Conservation (phyloP, 768 basidiomycete species). For the Hygrocybe punicea region DNA sequence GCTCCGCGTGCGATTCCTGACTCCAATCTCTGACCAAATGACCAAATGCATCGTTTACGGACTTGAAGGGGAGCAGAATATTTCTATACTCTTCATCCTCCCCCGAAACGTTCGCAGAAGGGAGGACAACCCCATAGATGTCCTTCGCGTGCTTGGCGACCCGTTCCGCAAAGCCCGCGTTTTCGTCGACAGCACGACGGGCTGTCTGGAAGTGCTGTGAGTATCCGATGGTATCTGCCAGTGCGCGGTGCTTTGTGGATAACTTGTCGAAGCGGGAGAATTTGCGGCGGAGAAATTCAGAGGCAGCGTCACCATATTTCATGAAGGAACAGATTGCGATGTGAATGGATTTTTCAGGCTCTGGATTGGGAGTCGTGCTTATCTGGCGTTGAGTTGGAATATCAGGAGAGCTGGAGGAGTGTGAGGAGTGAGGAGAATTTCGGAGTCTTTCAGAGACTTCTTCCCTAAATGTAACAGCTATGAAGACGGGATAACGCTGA, state of each 20-base stretch:
- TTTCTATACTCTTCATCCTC: neutral
- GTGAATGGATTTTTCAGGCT: neutral
- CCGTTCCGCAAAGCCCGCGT: neutral
- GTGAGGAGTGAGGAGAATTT: neutral
- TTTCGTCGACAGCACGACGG: neutral
- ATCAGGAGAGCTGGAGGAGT: no score
- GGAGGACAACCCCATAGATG: neutral
- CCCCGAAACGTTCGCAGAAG: neutral
- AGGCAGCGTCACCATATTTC: neutral
- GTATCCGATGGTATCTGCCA: constrained; percentile 2
- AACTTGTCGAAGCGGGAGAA: neutral
- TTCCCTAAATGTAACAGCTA: neutral
- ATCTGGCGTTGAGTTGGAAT: neutral
- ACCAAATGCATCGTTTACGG: neutral
- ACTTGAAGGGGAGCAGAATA: neutral
- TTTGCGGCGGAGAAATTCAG: neutral
- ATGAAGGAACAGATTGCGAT: neutral
- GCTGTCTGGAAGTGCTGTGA: neutral
- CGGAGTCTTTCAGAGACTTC: neutral
- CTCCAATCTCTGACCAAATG: constrained; percentile 5
- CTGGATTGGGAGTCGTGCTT: neutral
- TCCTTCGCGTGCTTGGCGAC: neutral
- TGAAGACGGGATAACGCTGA: neutral
- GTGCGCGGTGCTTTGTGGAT: neutral
- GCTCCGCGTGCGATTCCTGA: neutral